These are phyloP conservation scores for Tetradesmus obliquus DNA, from an alignment of 139 green algal species.

Conservation along the genomic window DNA sequence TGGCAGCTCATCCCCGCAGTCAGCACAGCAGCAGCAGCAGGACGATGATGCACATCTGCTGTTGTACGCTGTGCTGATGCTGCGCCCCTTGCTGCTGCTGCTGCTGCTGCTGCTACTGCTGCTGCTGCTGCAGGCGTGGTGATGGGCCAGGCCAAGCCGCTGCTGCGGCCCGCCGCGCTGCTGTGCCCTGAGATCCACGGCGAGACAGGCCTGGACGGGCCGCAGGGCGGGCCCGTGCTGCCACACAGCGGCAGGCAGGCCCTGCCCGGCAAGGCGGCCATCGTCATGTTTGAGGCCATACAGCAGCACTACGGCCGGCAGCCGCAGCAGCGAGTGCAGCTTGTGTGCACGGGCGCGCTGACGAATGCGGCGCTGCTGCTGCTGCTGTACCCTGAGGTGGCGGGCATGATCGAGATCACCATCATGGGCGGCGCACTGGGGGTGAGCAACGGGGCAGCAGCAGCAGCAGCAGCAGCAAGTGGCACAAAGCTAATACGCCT, in stretches of 20 bases:
- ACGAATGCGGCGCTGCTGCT: constrained; percentile 95
- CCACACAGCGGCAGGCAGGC: constrained; percentile 47
- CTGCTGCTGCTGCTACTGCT: constrained; percentile 74
- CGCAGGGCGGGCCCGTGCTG: constrained; percentile 58
- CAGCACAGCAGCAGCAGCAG: neutral
- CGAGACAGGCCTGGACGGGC: constrained; percentile 61
- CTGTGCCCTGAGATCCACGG: constrained; percentile 96
- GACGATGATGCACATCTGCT: neutral
- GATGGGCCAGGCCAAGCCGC: constrained; percentile 73
- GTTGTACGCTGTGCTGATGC: neutral
- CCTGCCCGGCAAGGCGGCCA: constrained; percentile 69
- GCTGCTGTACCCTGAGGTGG: constrained; percentile 85
- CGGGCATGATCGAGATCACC: constrained; percentile 76
- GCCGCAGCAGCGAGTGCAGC: constrained; percentile 28
- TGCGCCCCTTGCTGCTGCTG: neutral
- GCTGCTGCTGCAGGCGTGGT: constrained; percentile 71
- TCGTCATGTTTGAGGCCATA: constrained; percentile 82
- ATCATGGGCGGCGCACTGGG: constrained; percentile 87
- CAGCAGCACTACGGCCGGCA: constrained; percentile 35
- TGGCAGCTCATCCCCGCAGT: neutral
- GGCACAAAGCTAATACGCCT: neutral
- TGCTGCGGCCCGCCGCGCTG: constrained; percentile 73
- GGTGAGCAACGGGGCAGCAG: constrained; percentile 21
- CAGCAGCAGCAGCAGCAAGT: constrained; percentile 68
- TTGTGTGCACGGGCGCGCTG: constrained; percentile 91